These are phyloP conservation scores for Cryphonectria carpinicola DNA, from an alignment of 2,329 filamentous ascomycete species.

Conservation along the genomic window DNA sequence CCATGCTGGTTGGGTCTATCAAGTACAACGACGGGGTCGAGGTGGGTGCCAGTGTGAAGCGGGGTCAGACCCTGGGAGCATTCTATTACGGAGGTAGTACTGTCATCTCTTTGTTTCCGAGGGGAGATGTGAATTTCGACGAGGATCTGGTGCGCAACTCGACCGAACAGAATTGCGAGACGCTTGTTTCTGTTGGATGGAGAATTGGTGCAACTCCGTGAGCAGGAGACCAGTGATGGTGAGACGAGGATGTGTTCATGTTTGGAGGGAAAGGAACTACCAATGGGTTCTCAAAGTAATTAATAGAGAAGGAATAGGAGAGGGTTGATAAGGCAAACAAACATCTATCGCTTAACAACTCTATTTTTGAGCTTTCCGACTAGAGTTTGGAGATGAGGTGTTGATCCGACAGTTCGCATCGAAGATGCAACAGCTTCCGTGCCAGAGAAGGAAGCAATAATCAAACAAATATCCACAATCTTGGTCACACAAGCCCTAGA, in stretches of 20 bases:
- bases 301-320: not conserved
- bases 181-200: constrained; percentile 44
- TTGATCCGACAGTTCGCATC: not conserved
- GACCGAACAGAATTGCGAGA: constrained; percentile 42
- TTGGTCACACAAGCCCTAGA: not conserved
- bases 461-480: not conserved
- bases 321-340: not conserved
- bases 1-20: constrained; percentile 49
- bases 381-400: not conserved
- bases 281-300: too few species aligned
- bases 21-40: constrained; percentile 43
- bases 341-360: too few species aligned
- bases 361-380: too few species aligned
- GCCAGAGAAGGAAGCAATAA: not conserved
- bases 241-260: not conserved
- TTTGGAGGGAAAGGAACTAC: too few species aligned
- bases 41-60: constrained; percentile 37
- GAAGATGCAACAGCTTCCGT: not conserved
- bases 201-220: constrained; percentile 28
- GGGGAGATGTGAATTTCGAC: constrained; percentile 41
- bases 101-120: constrained; percentile 44
- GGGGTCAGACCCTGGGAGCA: constrained; percentile 45
- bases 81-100: constrained; percentile 49
- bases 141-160: constrained; percentile 45
- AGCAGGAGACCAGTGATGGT: not conserved